Percentiles rank a stretch among this genome's conserved stretches.
Evolutionary conservation across 257 asterid genomes (phyloP).

Genomic region (Haberlea rhodopensis): DNA sequence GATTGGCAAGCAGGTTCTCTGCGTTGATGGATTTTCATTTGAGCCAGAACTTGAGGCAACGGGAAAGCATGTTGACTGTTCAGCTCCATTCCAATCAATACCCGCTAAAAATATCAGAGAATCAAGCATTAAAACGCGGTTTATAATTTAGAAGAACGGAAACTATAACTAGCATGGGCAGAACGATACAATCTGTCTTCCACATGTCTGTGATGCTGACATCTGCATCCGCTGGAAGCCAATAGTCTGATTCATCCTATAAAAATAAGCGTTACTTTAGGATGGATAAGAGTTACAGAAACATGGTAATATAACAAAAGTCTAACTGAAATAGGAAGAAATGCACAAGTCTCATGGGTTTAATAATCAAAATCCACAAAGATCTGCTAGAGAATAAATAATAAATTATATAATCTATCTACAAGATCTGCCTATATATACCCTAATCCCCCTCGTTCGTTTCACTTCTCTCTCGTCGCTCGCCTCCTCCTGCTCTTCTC

Average conservation of each 20-base stretch:
- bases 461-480: too few species aligned
- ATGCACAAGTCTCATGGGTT: slow-evolving; percentile 1
- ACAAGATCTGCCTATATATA: too few species aligned
- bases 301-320: background rate
- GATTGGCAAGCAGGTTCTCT: slow-evolving; percentile 33
- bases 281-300: background rate
- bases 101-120: slow-evolving; percentile 40
- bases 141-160: background rate
- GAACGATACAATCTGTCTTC: slow-evolving; percentile 71
- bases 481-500: too few species aligned
- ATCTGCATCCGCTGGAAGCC: slow-evolving; percentile 77
- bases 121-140: slow-evolving; percentile 11
- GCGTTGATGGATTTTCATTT: slow-evolving; percentile 46
- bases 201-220: slow-evolving; percentile 95
- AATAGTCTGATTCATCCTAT: slow-evolving; percentile 88
- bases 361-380: background rate
- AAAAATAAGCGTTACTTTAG: slow-evolving; percentile 26
- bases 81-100: slow-evolving; percentile 63
- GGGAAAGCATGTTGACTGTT: slow-evolving; percentile 48
- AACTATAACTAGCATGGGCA: slow-evolving; percentile 16
- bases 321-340: slow-evolving; percentile 8
- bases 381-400: too few species aligned
- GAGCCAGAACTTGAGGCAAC: slow-evolving; percentile 63
- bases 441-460: too few species aligned
- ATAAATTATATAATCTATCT: too few species aligned